Conservation (phyloP, 2,329 filamentous ascomycete genomes). For the Trichophyton rubrum region DNA sequence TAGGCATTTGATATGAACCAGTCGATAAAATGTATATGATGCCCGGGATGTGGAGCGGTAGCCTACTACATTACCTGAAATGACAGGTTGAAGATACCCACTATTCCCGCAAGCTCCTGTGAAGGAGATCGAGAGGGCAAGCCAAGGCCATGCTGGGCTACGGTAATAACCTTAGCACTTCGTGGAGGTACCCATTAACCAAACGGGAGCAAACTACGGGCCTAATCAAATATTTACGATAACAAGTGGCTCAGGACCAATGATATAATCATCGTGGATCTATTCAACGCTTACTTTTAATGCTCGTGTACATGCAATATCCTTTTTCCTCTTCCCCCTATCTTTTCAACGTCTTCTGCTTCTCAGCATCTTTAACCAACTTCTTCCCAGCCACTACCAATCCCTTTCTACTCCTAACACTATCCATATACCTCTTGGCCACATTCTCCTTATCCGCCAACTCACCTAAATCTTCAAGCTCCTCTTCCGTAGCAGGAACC, state of each 20-base stretch:
- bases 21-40: too few species aligned
- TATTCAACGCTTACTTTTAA: not conserved
- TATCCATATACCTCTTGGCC: conserved; percentile 90
- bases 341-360: conserved; percentile 65
- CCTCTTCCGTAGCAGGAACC: conserved; percentile 93
- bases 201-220: not conserved
- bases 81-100: too few species aligned
- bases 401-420: conserved; percentile 75
- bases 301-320: not conserved
- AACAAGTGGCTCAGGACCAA: not conserved
- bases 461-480: conserved; percentile 91
- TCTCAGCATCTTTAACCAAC: conserved; percentile 74
- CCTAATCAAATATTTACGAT: not conserved
- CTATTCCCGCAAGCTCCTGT: too few species aligned
- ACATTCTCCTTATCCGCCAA: conserved; percentile 89
- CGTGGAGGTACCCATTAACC: not conserved
- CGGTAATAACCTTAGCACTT: too few species aligned
- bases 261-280: not conserved
- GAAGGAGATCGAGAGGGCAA: too few species aligned
- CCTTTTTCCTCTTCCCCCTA: conserved; percentile 15
- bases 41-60: too few species aligned
- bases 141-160: too few species aligned
- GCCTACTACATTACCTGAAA: too few species aligned
- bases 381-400: conserved; percentile 66
- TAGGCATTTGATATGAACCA: too few species aligned